These are phyloP conservation scores for Arthrobotrys musiformis DNA, from an alignment of 2,329 filamentous ascomycete species.

Conservation along the genomic window DNA sequence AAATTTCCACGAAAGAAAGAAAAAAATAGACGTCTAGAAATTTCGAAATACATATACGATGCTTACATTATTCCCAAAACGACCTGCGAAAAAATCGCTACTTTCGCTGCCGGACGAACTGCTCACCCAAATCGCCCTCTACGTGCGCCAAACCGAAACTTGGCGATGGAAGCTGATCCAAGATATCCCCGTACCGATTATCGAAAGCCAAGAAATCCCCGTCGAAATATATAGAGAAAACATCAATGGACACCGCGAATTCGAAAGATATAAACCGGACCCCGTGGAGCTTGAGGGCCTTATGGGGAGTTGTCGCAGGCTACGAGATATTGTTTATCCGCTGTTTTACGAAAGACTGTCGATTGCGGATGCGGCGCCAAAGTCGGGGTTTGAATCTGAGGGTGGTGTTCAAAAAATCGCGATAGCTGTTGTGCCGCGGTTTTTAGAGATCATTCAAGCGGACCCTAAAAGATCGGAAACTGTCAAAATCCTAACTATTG, in stretches of 20 bases:
- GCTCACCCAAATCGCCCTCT: slow-evolving; percentile 24
- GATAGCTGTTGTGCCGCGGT: slow-evolving; percentile 1
- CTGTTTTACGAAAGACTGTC: slow-evolving; percentile 27
- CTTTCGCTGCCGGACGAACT: slow-evolving; percentile 43
- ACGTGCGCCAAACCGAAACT: slow-evolving; percentile 24
- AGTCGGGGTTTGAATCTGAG: neutral
- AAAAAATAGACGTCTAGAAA: no score
- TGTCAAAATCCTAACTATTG: slow-evolving; percentile 5
- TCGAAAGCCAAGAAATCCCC: slow-evolving; percentile 1
- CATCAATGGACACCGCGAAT: neutral
- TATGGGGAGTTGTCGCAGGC: slow-evolving; percentile 19
- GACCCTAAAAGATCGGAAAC: slow-evolving; percentile 18
- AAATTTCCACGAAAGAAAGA: no score
- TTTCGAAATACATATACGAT: neutral
- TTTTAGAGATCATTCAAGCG: slow-evolving; percentile 33
- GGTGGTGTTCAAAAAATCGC: neutral
- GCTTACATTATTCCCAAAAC: slow-evolving; percentile 9
- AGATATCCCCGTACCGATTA: slow-evolving; percentile 1
- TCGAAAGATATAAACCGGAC: slow-evolving; percentile 4
- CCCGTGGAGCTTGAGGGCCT: slow-evolving; percentile 8
- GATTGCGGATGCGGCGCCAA: slow-evolving; percentile 2
- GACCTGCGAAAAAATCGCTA: slow-evolving; percentile 12
- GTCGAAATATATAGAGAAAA: slow-evolving; percentile 1
- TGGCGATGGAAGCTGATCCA: slow-evolving; percentile 2
- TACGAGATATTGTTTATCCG: slow-evolving; percentile 22